These are phyloP conservation scores for Vanderwaltozyma yarrowii DNA, from an alignment of 805 yeast species.

Conservation along the genomic window DNA sequence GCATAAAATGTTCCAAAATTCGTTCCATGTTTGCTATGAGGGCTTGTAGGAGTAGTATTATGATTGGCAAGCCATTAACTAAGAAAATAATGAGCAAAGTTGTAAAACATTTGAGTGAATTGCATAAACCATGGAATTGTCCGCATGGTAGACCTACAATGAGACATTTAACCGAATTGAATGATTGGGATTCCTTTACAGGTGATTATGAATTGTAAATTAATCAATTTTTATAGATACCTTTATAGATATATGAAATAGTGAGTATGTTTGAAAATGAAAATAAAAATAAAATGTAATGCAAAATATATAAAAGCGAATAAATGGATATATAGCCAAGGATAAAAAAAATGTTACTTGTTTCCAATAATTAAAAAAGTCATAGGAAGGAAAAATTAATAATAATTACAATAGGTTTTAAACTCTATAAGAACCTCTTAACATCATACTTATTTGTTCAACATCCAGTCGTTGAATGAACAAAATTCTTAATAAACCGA, in stretches of 20 bases:
- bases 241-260: too few relatives aligned
- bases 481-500: conserved; percentile 65
- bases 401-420: too few relatives aligned
- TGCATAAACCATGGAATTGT: conserved; percentile 92
- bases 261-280: too few relatives aligned
- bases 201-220: conserved; percentile 32
- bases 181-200: conserved; percentile 35
- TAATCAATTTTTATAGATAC: not conserved
- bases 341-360: too few relatives aligned
- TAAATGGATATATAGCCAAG: not conserved
- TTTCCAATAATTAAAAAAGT: too few relatives aligned
- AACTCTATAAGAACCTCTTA: not conserved
- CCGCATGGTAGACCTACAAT: conserved; percentile 98
- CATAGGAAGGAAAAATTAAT: not conserved
- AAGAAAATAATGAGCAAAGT: conserved; percentile 52
- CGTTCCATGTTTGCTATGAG: conserved; percentile 85
- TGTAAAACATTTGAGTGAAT: conserved; percentile 52
- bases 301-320: not conserved
- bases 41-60: conserved; percentile 87
- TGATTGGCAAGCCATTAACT: conserved; percentile 76
- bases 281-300: not conserved
- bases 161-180: conserved; percentile 70
- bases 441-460: conserved; percentile 21
- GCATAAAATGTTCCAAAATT: conserved; percentile 59
- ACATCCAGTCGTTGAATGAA: conserved; percentile 64